Conservation (phyloP, 345 rosid species). For the Ailanthus altissimus region DNA sequence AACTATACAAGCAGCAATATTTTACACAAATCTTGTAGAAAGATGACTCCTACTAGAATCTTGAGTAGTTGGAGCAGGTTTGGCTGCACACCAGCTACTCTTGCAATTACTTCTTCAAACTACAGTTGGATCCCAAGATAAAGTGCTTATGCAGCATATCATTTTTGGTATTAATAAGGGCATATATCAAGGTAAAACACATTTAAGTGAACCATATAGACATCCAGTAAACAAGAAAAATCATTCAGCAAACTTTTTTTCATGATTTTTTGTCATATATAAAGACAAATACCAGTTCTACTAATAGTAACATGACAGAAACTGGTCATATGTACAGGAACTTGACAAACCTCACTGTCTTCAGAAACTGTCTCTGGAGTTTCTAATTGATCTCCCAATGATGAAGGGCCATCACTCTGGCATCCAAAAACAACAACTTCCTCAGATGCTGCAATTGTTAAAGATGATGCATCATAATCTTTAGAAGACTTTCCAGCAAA, state of each 20-base stretch:
- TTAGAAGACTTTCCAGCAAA: conserved; percentile 57
- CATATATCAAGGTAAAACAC: background rate
- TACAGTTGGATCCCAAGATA: background rate
- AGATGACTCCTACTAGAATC: background rate
- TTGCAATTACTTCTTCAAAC: background rate
- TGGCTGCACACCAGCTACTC: background rate
- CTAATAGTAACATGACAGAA: background rate
- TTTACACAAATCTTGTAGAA: background rate
- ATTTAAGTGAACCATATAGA: background rate
- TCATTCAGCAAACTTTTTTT: background rate
- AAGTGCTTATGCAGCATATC: background rate
- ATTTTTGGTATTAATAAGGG: background rate
- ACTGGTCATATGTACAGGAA: background rate
- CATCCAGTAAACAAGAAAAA: background rate
- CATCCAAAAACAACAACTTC: conserved; percentile 65
- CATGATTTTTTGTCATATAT: background rate
- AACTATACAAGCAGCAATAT: background rate
- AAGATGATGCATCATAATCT: conserved; percentile 62
- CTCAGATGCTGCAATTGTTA: conserved; percentile 54
- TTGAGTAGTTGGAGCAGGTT: background rate
- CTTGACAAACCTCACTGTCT: conserved; percentile 55
- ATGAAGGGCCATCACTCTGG: conserved; percentile 43
- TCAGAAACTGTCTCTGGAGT: conserved; percentile 38
- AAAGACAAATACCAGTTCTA: background rate
- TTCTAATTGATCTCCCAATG: conserved; percentile 50